Base-by-base conservation (phyloP, 345 rosid genomes). In the Tarenaya hassleriana region DNA sequence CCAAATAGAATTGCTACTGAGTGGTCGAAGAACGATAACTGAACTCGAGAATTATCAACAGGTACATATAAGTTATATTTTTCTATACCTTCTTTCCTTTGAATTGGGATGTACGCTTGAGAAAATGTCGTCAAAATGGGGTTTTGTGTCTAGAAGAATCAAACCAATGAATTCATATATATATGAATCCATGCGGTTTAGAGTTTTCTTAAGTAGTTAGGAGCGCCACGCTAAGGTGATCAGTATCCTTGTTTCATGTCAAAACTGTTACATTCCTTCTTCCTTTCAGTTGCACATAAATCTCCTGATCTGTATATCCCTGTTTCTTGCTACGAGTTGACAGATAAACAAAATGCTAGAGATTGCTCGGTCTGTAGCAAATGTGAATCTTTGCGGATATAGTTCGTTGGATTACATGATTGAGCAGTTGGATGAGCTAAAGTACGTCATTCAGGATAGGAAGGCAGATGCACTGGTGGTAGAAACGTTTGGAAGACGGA, bases 401-500 rank as follows among this genome's bases (percentile, higher is more conserved):
- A 67, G 71, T 64, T 67, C 88, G 37, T 29, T 92, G 74, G 85
- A 85, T 60, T 76, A 58, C 56, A 70, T 92, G 94, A 79, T 92
- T 56, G 88, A 78, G 61, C 80, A 72, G 43, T 59, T 88, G 45
- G 86, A 92, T 60, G 94, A 88, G 61, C 74, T 92, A 10, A 92
- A 85, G 65, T 92, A 92, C 17, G 79, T 83, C 58, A 83, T 88
- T 61, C 95, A 92, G 73, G 98, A 92, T 56, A 73, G 95, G 69
- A 88, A 85, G 66, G 95, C 84, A 61, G 98, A 88, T 67, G 98
- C 90, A 16, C 90, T 92, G 31, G 76, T 88, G 52, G 90, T 92
- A 27, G 98, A 92, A 79, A 92, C 98, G 7, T 88, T 92, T 74
- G 98, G 98, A 66, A 75, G 96, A 68, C 82, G 96, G 20, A 81